A percentile compares a stretch with the other conserved stretches of the same genome.
Conservation (phyloP, 169 alveolate species). For the Plasmodium coatneyi region DNA sequence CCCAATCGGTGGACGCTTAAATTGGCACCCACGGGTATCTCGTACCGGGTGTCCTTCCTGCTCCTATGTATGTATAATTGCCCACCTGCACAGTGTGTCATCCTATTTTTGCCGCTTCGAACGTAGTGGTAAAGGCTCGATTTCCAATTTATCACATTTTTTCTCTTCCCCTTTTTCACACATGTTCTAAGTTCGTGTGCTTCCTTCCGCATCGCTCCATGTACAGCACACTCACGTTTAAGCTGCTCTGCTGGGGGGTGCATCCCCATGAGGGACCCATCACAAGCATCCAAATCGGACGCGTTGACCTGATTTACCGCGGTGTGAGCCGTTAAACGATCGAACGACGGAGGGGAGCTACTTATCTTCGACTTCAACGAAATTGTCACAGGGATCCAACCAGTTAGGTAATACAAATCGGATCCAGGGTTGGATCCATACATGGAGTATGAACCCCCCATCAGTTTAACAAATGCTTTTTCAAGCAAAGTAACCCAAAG, state of each 20-base stretch:
- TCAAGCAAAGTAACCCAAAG: conserved; percentile 94
- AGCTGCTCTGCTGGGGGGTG: not conserved
- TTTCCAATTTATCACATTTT: not conserved
- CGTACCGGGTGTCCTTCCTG: not conserved
- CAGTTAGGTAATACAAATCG: conserved; percentile 93
- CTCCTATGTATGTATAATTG: not conserved
- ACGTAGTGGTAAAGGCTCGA: not conserved
- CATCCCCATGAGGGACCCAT: not conserved
- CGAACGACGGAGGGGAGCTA: conserved; percentile 77
- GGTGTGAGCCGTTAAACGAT: conserved; percentile 33
- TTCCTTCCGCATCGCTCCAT: not conserved
- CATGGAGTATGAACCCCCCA: conserved; percentile 92
- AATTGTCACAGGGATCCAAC: conserved; percentile 95
- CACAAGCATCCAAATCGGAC: not conserved
- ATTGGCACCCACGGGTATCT: not conserved
- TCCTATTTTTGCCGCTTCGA: not conserved
- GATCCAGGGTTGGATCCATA: conserved; percentile 94
- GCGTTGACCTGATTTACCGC: not conserved
- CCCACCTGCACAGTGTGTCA: not conserved
- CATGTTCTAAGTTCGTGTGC: not conserved
- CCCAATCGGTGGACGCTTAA: not conserved
- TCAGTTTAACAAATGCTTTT: conserved; percentile 92
- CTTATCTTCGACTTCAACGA: conserved; percentile 81
- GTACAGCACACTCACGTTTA: not conserved
- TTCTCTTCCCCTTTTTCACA: not conserved